These are phyloP conservation scores for Grifola frondosa DNA, from an alignment of 1,284 basidiomycete species.

Conservation along the genomic window DNA sequence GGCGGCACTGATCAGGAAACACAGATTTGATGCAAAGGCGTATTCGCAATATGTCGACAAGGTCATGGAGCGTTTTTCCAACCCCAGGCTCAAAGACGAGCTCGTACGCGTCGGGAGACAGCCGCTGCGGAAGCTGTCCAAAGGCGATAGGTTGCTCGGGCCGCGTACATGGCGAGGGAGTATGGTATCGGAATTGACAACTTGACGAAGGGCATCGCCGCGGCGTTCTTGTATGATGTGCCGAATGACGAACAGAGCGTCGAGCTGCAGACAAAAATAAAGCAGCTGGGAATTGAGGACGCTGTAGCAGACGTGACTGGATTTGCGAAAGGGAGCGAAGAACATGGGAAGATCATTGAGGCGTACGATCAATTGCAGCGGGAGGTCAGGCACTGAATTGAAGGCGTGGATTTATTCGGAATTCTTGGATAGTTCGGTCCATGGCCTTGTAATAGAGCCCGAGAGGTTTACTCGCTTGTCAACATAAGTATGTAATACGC, in stretches of 20 bases:
- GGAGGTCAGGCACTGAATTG: neutral
- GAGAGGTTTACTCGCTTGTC: too few relatives aligned
- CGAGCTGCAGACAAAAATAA: slow-evolving; percentile 29
- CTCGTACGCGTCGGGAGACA: slow-evolving; percentile 38
- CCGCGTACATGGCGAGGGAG: slow-evolving; percentile 36
- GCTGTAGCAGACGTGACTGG: slow-evolving; percentile 29
- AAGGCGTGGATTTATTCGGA: neutral
- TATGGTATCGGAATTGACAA: slow-evolving; percentile 32
- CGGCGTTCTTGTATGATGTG: slow-evolving; percentile 36
- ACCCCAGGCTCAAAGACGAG: slow-evolving; percentile 38
- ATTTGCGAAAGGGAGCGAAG: slow-evolving; percentile 26
- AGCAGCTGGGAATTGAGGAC: slow-evolving; percentile 27
- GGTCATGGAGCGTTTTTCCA: slow-evolving; percentile 35
- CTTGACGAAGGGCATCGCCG: slow-evolving; percentile 36
- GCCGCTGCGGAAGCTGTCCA: slow-evolving; percentile 38
- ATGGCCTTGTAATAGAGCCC: too few relatives aligned
- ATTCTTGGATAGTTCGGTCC: too few relatives aligned
- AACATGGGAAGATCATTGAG: slow-evolving; percentile 22
- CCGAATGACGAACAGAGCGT: slow-evolving; percentile 34
- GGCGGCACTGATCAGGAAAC: slow-evolving; percentile 26
- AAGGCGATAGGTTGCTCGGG: slow-evolving; percentile 37
- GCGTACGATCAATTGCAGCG: slow-evolving; percentile 23
- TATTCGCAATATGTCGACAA: slow-evolving; percentile 36
- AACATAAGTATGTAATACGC: too few relatives aligned
- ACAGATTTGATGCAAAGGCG: slow-evolving; percentile 26